These are phyloP conservation scores for Stachybotrys elegans DNA, from an alignment of 2,329 filamentous ascomycete species.

Conservation along the genomic window DNA sequence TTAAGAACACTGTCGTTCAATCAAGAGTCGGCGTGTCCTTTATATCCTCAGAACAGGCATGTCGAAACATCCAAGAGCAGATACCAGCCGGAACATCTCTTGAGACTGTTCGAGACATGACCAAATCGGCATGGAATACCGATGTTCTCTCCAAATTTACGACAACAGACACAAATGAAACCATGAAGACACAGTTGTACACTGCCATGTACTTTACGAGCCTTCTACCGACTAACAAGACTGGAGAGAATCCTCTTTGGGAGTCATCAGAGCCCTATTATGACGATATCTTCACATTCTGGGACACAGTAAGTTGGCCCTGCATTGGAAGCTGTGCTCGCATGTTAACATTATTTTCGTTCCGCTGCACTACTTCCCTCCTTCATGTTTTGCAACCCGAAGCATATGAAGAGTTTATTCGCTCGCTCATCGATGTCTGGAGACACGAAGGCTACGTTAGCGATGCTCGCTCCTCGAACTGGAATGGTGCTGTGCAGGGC, in stretches of 20 bases:
- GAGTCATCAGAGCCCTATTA: conserved; percentile 61
- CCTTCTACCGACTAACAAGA: conserved; percentile 64
- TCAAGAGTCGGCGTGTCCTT: conserved; percentile 65
- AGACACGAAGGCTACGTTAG: conserved; percentile 59
- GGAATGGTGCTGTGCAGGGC: conserved; percentile 64
- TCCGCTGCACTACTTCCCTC: conserved; percentile 60
- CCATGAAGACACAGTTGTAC: conserved; percentile 58
- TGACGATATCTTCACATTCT: conserved; percentile 66
- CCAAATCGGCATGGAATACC: conserved; percentile 52
- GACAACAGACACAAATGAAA: conserved; percentile 49
- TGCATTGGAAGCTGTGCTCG: neutral
- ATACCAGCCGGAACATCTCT: conserved; percentile 43
- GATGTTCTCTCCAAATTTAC: conserved; percentile 60
- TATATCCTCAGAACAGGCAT: conserved; percentile 58
- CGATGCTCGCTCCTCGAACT: conserved; percentile 62
- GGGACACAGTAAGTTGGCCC: conserved; percentile 39
- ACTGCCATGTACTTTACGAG: conserved; percentile 66
- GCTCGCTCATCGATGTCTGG: conserved; percentile 65
- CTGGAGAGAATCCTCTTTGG: conserved; percentile 67
- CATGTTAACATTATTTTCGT: conserved; percentile 25
- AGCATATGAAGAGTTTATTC: conserved; percentile 60
- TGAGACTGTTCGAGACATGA: conserved; percentile 37
- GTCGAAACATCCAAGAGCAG: conserved; percentile 50
- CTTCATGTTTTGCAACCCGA: conserved; percentile 60
- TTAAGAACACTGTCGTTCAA: conserved; percentile 37